phyloP scores from a whole-genome alignment of 2,329 filamentous ascomycete species.

The Sclerotinia trifoliorum region DNA sequence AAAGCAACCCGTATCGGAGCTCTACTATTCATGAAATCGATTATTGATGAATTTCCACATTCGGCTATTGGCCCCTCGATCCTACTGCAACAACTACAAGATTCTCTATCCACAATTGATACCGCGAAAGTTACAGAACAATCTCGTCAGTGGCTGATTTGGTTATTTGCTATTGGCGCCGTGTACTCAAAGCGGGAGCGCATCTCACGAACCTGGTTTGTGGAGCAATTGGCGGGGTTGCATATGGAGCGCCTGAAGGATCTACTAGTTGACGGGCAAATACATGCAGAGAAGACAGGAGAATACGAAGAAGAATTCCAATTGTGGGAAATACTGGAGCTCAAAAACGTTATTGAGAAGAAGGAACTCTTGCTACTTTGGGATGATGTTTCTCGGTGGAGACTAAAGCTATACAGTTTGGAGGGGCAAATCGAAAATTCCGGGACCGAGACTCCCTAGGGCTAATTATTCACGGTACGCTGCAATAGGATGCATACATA shows the following conservation, averaged over 20 bases:
- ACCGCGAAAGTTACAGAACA: not conserved
- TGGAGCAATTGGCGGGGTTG: conserved; percentile 19
- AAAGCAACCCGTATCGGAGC: conserved; percentile 28
- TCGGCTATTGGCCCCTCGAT: conserved; percentile 26
- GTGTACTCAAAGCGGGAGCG: not conserved
- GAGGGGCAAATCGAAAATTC: not conserved
- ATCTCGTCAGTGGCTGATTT: conserved; percentile 6
- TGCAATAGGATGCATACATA: not conserved
- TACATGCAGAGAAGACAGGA: conserved; percentile 1
- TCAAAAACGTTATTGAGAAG: conserved; percentile 6
- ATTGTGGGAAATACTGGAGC: not conserved
- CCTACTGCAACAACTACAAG: conserved; percentile 27
- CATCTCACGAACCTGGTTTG: conserved; percentile 15
- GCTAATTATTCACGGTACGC: not conserved
- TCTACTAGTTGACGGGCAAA: conserved; percentile 5
- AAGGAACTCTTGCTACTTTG: conserved; percentile 16
- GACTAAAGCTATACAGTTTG: not conserved
- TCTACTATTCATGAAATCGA: conserved; percentile 30
- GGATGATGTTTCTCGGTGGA: conserved; percentile 12
- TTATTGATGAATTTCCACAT: conserved; percentile 30
- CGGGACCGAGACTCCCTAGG: not conserved
- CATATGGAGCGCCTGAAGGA: not conserved
- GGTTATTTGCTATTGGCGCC: conserved; percentile 19
- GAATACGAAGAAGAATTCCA: not conserved
- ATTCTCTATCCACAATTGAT: conserved; percentile 20